Percentiles rank a stretch among this genome's conserved stretches.
phyloP scores from a whole-genome alignment of 306 rosid genomes.

The Begonia loranthoides region DNA sequence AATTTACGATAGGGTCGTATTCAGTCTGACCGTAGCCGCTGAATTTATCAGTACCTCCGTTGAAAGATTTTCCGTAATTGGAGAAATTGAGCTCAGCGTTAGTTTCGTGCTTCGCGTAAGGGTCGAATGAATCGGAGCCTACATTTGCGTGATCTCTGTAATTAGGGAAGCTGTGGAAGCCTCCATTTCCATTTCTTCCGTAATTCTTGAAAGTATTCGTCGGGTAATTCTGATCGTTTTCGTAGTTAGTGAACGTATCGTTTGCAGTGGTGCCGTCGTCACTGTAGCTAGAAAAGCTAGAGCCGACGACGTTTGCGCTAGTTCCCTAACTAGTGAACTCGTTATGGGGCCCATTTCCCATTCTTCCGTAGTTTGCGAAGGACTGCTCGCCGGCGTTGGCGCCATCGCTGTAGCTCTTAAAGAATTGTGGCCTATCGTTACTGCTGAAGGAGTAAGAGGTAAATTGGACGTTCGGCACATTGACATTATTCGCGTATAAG shows the following conservation, averaged over 20 bases:
- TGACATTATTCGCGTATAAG: slow-evolving; percentile 30
- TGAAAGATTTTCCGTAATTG: slow-evolving; percentile 78
- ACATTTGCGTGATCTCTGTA: slow-evolving; percentile 76
- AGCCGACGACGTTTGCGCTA: slow-evolving; percentile 46
- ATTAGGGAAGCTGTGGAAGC: slow-evolving; percentile 39
- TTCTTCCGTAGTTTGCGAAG: slow-evolving; percentile 52
- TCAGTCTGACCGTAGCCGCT: slow-evolving; percentile 45
- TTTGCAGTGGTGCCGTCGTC: slow-evolving; percentile 28
- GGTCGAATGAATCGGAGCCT: slow-evolving; percentile 59
- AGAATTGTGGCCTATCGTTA: slow-evolving; percentile 52
- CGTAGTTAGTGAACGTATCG: slow-evolving; percentile 57
- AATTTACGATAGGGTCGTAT: slow-evolving; percentile 24
- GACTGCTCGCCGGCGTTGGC: slow-evolving; percentile 68
- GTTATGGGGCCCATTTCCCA: slow-evolving; percentile 50
- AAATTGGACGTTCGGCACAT: slow-evolving; percentile 67
- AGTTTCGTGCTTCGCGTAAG: slow-evolving; percentile 52
- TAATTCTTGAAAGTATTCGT: slow-evolving; percentile 51
- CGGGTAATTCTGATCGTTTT: slow-evolving; percentile 52
- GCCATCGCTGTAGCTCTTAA: slow-evolving; percentile 49
- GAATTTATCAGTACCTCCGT: slow-evolving; percentile 67
- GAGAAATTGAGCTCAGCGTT: slow-evolving; percentile 38
- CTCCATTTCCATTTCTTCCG: slow-evolving; percentile 62
- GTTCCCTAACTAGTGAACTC: slow-evolving; percentile 48
- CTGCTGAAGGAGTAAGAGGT: slow-evolving; percentile 52
- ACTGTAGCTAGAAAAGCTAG: slow-evolving; percentile 50